Conservation (phyloP, 441 rosid genomes). For the Hypseocharis bilobata region DNA sequence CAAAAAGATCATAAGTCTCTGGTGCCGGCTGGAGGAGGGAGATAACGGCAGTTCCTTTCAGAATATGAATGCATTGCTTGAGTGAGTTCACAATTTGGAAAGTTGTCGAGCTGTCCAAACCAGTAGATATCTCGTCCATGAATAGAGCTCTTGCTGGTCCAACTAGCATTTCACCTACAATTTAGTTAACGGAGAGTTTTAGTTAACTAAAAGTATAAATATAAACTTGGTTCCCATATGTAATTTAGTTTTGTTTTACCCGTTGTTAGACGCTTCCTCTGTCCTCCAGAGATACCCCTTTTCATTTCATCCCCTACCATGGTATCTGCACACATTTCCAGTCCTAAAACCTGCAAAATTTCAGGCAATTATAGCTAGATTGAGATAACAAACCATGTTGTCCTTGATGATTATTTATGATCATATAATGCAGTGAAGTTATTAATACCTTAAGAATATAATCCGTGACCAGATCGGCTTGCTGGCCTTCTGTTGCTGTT, state of each 20-base stretch:
- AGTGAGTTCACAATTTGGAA: slow-evolving; percentile 68
- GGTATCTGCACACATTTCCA: slow-evolving; percentile 71
- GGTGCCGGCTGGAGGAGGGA: slow-evolving; percentile 97
- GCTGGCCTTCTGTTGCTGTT: slow-evolving; percentile 47
- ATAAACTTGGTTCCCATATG: background rate
- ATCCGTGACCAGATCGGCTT: slow-evolving; percentile 54
- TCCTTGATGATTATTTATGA: no score
- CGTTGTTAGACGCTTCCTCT: slow-evolving; percentile 77
- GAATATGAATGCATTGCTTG: slow-evolving; percentile 55
- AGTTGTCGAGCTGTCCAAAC: slow-evolving; percentile 83
- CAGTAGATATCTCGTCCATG: slow-evolving; percentile 92
- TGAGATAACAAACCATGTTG: no score
- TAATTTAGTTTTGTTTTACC: slow-evolving; percentile 33
- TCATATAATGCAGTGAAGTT: no score
- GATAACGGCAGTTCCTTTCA: slow-evolving; percentile 62
- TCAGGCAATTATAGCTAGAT: no score
- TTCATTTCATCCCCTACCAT: slow-evolving; percentile 71
- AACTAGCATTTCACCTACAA: slow-evolving; percentile 68
- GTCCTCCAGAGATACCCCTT: slow-evolving; percentile 88
- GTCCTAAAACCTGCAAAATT: slow-evolving; percentile 61
- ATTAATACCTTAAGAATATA: slow-evolving; percentile 47
- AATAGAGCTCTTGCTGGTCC: slow-evolving; percentile 69
- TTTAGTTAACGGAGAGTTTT: background rate
- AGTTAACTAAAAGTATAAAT: no score
- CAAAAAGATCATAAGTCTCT: slow-evolving; percentile 78